These are phyloP conservation scores for Ascosphaera acerosa DNA, from an alignment of 2,329 filamentous ascomycete species.

Conservation along the genomic window DNA sequence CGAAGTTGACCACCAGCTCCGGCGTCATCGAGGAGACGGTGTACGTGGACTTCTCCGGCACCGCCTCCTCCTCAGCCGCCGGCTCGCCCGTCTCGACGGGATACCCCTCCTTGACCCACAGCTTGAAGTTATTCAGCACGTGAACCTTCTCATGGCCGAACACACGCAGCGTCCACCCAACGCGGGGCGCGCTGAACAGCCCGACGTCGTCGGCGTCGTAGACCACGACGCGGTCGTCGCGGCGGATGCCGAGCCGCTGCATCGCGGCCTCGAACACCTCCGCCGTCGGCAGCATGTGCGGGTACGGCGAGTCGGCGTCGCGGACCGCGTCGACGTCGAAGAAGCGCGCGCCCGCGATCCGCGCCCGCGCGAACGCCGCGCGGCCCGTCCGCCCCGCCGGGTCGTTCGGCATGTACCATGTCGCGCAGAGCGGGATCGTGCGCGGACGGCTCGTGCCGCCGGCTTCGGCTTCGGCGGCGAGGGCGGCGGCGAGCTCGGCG, in stretches of 20 bases:
- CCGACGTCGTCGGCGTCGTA: conserved; percentile 82
- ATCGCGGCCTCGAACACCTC: conserved; percentile 68
- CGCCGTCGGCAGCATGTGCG: conserved; percentile 79
- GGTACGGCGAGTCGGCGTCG: conserved; percentile 68
- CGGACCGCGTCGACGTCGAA: conserved; percentile 88
- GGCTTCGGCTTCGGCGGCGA: conserved; percentile 57
- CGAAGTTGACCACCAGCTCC: conserved; percentile 49
- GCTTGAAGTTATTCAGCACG: conserved; percentile 79
- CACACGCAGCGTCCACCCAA: conserved; percentile 74
- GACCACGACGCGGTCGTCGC: conserved; percentile 75
- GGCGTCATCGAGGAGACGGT: conserved; percentile 30
- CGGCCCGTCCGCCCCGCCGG: conserved; percentile 45
- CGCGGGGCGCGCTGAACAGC: conserved; percentile 80
- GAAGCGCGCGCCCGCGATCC: conserved; percentile 77
- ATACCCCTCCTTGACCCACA: conserved; percentile 69
- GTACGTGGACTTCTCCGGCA: conserved; percentile 20
- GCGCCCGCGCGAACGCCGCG: conserved; percentile 53
- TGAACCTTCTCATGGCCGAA: conserved; percentile 82
- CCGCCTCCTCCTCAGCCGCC: conserved; percentile 2
- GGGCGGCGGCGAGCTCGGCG: conserved; percentile 51
- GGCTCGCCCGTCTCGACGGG: conserved; percentile 50
- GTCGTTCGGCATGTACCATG: conserved; percentile 94
- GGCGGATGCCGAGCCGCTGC: conserved; percentile 63
- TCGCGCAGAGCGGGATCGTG: conserved; percentile 69
- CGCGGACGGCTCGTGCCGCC: conserved; percentile 59